Conservation (phyloP, 1,284 basidiomycete species). For the Irpex lacteus region DNA sequence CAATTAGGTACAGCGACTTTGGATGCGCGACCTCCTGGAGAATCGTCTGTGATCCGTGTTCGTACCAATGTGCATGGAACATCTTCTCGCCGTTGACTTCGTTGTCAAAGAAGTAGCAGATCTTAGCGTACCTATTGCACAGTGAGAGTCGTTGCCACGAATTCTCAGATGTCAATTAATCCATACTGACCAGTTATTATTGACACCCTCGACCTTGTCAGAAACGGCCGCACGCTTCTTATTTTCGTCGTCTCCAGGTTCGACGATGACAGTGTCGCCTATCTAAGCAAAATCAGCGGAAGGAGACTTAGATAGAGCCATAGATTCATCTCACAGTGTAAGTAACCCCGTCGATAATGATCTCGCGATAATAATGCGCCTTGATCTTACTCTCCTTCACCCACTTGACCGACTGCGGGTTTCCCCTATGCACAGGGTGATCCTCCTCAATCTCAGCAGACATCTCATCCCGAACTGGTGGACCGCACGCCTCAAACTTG, state of each 20-base stretch:
- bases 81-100: conserved; percentile 29
- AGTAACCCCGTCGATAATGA: conserved; percentile 49
- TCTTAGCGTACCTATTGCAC: conserved; percentile 55
- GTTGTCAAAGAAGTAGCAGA: conserved; percentile 55
- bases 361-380: conserved; percentile 39
- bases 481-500: conserved; percentile 2
- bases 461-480: not conserved
- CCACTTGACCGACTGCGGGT: conserved; percentile 6
- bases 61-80: conserved; percentile 66
- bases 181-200: no score
- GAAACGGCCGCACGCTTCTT: conserved; percentile 29
- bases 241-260: conserved; percentile 46
- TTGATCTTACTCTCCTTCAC: not conserved
- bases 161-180: no score
- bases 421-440: conserved; percentile 1
- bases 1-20: conserved; percentile 49
- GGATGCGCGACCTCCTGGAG: conserved; percentile 65
- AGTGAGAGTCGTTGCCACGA: no score
- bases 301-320: not conserved
- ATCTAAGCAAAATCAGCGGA: conserved; percentile 33
- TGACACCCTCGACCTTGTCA: not conserved
- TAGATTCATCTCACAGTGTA: conserved; percentile 42
- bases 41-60: conserved; percentile 61
- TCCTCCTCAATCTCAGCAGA: not conserved
- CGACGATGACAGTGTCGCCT: conserved; percentile 60